Evolutionary conservation across 352 stramenopile species (phyloP).

Genomic region (Pythium aphanidermatum): DNA sequence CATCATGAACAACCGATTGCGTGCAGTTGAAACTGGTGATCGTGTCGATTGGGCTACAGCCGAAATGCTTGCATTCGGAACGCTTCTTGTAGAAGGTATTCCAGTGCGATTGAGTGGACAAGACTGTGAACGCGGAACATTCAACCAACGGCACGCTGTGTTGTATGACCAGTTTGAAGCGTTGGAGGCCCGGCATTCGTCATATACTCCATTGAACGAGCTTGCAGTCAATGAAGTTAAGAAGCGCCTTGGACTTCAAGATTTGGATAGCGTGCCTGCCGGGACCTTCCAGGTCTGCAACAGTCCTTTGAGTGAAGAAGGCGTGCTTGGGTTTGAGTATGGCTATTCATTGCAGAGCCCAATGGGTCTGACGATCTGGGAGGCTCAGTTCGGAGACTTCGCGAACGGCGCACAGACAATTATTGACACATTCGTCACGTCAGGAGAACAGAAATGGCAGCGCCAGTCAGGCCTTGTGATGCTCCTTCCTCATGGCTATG

Average conservation of each 20-base stretch:
- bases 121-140: constrained; percentile 87
- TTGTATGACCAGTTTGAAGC: constrained; percentile 85
- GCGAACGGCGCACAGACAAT: constrained; percentile 86
- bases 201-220: constrained; percentile 94
- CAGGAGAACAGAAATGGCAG: constrained; percentile 85
- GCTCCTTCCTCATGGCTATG: constrained; percentile 77
- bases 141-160: constrained; percentile 87
- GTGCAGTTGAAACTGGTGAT: constrained; percentile 71
- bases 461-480: constrained; percentile 87
- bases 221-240: constrained; percentile 41
- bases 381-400: constrained; percentile 88
- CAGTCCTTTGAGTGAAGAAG: constrained; percentile 75
- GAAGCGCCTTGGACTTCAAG: constrained; percentile 29
- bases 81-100: constrained; percentile 76
- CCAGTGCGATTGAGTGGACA: constrained; percentile 84
- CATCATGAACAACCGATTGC: constrained; percentile 81
- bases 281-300: constrained; percentile 78
- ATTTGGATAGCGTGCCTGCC: constrained; percentile 31
- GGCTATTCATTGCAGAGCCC: constrained; percentile 82
- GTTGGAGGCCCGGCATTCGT: constrained; percentile 68
- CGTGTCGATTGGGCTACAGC: constrained; percentile 86
- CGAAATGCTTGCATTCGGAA: constrained; percentile 83
- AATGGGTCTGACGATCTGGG: constrained; percentile 87
- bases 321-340: constrained; percentile 84
- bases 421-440: constrained; percentile 83